These are phyloP conservation scores for Eucalyptus viminalis DNA, from an alignment of 345 rosid species.

Conservation along the genomic window DNA sequence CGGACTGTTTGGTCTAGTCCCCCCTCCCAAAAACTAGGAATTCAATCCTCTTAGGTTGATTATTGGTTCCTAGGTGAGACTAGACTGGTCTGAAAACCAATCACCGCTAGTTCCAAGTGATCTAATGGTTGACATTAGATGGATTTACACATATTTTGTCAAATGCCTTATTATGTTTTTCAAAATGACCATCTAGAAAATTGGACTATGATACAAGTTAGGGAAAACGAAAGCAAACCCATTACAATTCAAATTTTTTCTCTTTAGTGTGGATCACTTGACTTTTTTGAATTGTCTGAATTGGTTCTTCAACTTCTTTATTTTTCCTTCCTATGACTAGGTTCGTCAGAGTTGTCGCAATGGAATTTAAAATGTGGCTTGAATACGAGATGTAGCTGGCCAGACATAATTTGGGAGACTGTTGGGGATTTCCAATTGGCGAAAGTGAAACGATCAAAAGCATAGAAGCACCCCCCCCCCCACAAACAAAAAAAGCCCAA, in stretches of 20 bases:
- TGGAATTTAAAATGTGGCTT: not conserved
- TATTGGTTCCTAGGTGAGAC: fast-evolving
- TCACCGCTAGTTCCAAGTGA: not conserved
- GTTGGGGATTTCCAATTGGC: not conserved
- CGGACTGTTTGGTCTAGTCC: fast-evolving
- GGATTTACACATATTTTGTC: not conserved
- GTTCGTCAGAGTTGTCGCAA: not conserved
- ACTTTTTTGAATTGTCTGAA: too few relatives aligned
- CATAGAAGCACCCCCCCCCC: too few relatives aligned
- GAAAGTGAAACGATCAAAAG: too few relatives aligned
- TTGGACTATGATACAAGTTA: too few relatives aligned
- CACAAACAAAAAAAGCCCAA: not conserved
- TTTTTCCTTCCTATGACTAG: too few relatives aligned
- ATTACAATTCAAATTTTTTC: too few relatives aligned
- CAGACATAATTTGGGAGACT: not conserved
- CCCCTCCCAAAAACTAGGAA: too few relatives aligned
- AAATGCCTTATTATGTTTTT: not conserved
- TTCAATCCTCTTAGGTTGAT: fast-evolving
- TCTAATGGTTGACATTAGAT: not conserved
- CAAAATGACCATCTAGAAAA: not conserved
- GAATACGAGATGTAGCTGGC: not conserved
- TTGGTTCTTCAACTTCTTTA: too few relatives aligned
- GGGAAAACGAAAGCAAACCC: too few relatives aligned
- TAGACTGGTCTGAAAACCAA: fast-evolving
- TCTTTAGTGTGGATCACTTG: fast-evolving